Evolutionary conservation across 2,329 filamentous ascomycete genomes (phyloP), one percentile per base, ranked within the genome.

Genomic region (Apiospora malaysiana): DNA sequence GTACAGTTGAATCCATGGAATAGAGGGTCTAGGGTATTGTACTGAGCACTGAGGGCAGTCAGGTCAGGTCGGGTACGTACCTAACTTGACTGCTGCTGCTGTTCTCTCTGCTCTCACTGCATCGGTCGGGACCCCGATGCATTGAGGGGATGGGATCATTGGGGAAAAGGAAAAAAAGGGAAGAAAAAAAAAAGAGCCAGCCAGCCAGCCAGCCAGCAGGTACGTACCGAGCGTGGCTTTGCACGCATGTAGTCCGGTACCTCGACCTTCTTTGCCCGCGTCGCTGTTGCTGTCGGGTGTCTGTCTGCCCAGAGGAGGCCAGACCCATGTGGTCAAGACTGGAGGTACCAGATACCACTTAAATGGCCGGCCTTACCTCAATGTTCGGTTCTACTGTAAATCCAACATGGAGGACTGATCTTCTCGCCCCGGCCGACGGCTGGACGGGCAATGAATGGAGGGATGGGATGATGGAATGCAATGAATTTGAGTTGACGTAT

Each of bases 121-220:
- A 37, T 63, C 32, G 56, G 56, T 63, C 56, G 56, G 56, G 56
- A 63, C 32, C 56, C 51, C 37, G 18, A 59, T 59, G 51, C 51
- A 59, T 59, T 27, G 51, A 59, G 37, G 51, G 40, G 40, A 42
- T 42, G 40, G 40, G 51, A 59, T 59, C 51, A 59, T 59, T 59
- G 51, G 51, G 51, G 27, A n/a, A 59, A 59, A 59, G 40, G 40
- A 14, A 47, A 47, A 47, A 21, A 21, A 59, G 9, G 18, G n/a
- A n/a, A n/a, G n/a, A n/a, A n/a, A n/a, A n/a, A n/a, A n/a, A n/a
- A n/a, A n/a, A n/a, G n/a, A n/a, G n/a, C n/a, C n/a, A n/a, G n/a
- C n/a, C n/a, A n/a, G n/a, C n/a, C n/a, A n/a, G 23, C 21, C 27
- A 37, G 10, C 56, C n/a, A 1, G 23, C 21, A 27, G 27, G 56